phyloP scores from a whole-genome alignment of 495 filamentous ascomycete species.

The Aspergillus heteromorphus region DNA sequence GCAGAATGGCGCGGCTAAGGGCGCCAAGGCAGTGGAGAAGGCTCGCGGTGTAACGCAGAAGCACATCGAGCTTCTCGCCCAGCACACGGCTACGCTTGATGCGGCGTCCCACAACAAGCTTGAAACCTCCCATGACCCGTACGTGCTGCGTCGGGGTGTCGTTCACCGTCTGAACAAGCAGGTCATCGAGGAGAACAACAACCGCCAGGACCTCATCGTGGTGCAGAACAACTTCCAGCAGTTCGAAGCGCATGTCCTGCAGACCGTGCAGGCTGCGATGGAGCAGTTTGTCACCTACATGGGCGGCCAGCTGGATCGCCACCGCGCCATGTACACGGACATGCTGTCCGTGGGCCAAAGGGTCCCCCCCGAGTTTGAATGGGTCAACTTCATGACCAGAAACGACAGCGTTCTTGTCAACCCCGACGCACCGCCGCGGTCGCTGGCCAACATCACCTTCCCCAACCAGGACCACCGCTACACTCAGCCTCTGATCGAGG shows the following conservation, averaged over 20 bases:
- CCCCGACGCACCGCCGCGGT: conserved; percentile 65
- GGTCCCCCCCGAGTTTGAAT: conserved; percentile 90
- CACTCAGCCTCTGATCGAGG: conserved; percentile 80
- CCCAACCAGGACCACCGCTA: conserved; percentile 80
- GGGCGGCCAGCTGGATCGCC: conserved; percentile 73
- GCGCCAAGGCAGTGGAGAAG: conserved; percentile 85
- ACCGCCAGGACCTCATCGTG: conserved; percentile 79
- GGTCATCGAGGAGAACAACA: conserved; percentile 90
- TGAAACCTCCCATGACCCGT: conserved; percentile 72
- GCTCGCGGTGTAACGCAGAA: conserved; percentile 82
- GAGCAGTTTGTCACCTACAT: conserved; percentile 72
- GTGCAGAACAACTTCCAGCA: conserved; percentile 83
- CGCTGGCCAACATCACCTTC: conserved; percentile 67
- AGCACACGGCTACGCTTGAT: conserved; percentile 72
- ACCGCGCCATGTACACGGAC: conserved; percentile 72
- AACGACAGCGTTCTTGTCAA: conserved; percentile 71
- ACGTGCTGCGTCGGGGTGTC: conserved; percentile 76
- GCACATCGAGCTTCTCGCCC: conserved; percentile 88
- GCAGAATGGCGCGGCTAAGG: conserved; percentile 73
- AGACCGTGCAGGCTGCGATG: conserved; percentile 76
- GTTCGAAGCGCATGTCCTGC: conserved; percentile 82
- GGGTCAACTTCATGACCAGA: conserved; percentile 71
- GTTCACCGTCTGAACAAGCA: conserved; percentile 82
- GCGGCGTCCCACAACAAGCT: conserved; percentile 59
- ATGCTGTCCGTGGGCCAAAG: conserved; percentile 71